These are phyloP conservation scores for Yueomyces sp. DNA, from an alignment of 805 yeast species.

Conservation along the genomic window DNA sequence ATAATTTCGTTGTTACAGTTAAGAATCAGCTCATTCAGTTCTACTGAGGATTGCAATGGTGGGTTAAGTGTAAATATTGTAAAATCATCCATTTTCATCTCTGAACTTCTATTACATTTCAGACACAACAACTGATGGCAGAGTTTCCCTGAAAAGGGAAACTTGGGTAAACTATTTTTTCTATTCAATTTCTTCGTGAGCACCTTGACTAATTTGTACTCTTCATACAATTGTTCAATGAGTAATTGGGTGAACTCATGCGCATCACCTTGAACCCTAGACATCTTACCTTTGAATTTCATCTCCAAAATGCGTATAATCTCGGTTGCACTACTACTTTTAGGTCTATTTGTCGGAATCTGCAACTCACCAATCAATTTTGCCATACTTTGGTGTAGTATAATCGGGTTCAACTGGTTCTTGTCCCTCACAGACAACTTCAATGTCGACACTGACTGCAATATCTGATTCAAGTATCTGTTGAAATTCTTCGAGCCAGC, in stretches of 20 bases:
- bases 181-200: constrained; percentile 12
- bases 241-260: constrained; percentile 80
- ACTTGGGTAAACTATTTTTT: constrained; percentile 33
- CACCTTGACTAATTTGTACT: constrained; percentile 33
- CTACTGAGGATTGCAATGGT: constrained; percentile 40
- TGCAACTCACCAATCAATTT: constrained; percentile 43
- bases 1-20: constrained; percentile 52
- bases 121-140: constrained; percentile 60
- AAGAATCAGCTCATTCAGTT: constrained; percentile 40
- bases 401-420: constrained; percentile 16
- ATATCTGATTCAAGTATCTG: constrained; percentile 33
- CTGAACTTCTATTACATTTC: constrained; percentile 49
- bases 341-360: constrained; percentile 39
- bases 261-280: constrained; percentile 85
- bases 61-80: constrained; percentile 61
- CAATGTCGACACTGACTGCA: background rate
- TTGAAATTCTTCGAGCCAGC: constrained; percentile 48
- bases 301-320: constrained; percentile 59
- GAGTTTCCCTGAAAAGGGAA: constrained; percentile 62
- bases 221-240: constrained; percentile 64
- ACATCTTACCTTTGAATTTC: constrained; percentile 59
- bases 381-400: constrained; percentile 46
- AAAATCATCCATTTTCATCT: constrained; percentile 45
- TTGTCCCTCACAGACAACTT: background rate
- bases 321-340: constrained; percentile 64